Evolutionary conservation across 805 yeast species (phyloP), one percentile per base, ranked within the genome.

Genomic region (Clavispora santaluciae): DNA sequence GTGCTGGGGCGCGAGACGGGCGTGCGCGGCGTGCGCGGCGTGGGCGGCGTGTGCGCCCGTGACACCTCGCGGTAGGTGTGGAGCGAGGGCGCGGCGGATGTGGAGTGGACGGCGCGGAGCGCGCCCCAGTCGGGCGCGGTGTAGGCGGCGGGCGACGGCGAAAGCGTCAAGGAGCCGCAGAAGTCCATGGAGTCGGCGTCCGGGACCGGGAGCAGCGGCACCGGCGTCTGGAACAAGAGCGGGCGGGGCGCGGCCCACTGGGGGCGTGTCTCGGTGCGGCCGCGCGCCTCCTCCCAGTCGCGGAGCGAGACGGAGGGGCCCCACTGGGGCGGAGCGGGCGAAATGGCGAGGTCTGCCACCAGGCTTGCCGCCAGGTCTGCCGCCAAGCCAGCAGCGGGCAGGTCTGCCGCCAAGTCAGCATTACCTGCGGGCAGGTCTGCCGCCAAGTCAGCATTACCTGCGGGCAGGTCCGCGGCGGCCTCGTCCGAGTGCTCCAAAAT

Each of bases 41-140:
- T 17, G 13, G 22, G 33, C 33, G 22, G 22, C 8, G 33, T 18
- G 40, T 12, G 26, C 33, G 2, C 55, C 42, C 22, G 23, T 24
- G 23, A 24, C 13, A 45, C 36, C 30, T 62, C 53, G 31, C 72
- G 54, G 46, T 56, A 66, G 4, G 72, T 66, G 42, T 66, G 68
- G 33, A 67, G 54, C 4, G 73, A 66, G 8, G 73, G 73, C 3
- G 72, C 73, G 49, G 70, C 61, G 35, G 49, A 50, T 2, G 69
- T 7, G 7, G 30, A 26, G 17, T 60, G 16, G 65, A 37, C 42
- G 48, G 53, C 60, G 30, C 16, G 30, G 17, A 55, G 57, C 10
- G 50, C 18, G 49, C 35, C n/a, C n/a, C n/a, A 42, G 42, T 41
- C 49, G 4, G 45, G 43, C 0, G 48, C 39, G 20, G 31, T 11